These are phyloP conservation scores for Clavispora asparagi DNA, from an alignment of 805 yeast species.

Conservation along the genomic window DNA sequence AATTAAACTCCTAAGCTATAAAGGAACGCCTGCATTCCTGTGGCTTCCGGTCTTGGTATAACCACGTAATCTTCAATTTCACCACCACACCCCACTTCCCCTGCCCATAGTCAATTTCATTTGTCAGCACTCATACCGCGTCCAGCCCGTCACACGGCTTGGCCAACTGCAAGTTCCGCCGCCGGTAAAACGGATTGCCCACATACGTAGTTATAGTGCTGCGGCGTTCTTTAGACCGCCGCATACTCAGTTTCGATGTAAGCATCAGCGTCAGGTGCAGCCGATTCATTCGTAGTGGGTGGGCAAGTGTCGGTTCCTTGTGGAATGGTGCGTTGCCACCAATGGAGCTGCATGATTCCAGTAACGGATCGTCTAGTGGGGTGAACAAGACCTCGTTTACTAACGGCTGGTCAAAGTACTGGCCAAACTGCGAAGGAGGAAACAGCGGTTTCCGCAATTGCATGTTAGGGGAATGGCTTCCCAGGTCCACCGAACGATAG, in stretches of 20 bases:
- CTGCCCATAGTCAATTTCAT: no score
- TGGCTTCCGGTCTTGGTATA: background rate
- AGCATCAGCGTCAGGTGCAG: conserved; percentile 3
- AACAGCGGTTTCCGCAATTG: background rate
- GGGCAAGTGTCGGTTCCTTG: background rate
- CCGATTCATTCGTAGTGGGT: background rate
- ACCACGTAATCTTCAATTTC: no score
- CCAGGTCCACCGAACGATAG: background rate
- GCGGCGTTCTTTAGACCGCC: background rate
- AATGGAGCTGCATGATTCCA: background rate
- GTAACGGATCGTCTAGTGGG: background rate
- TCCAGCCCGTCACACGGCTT: background rate
- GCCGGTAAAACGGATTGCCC: conserved; percentile 4
- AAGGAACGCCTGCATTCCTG: background rate
- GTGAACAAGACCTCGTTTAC: background rate
- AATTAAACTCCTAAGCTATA: background rate
- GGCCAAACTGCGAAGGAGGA: background rate
- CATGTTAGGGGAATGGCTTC: background rate
- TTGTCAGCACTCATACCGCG: background rate
- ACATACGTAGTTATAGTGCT: conserved; percentile 2
- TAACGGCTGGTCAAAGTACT: background rate
- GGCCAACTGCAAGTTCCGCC: background rate
- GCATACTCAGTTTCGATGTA: background rate
- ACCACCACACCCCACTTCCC: no score
- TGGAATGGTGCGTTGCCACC: background rate